Conservation (phyloP, 108 stramenopile species). For the Halocafeteria seosinensis region DNA sequence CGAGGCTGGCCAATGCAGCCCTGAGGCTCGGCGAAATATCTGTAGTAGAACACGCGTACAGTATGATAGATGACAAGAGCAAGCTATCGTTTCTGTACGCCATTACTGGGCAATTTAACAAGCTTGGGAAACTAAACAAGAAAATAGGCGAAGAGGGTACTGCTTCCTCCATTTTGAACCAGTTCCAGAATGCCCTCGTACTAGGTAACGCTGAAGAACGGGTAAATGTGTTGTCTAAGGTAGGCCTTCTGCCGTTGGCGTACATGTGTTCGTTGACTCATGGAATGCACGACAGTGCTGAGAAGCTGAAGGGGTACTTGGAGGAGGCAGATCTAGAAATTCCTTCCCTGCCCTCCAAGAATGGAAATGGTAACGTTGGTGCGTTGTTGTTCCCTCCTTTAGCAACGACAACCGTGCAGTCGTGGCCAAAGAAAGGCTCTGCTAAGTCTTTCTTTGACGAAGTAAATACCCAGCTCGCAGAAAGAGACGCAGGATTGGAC, state of each 20-base stretch:
- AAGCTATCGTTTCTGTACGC: slow-evolving; percentile 88
- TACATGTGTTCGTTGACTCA: slow-evolving; percentile 72
- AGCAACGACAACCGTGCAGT: slow-evolving; percentile 57
- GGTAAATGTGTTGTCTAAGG: slow-evolving; percentile 68
- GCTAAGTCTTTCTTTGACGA: neutral
- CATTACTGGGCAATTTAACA: slow-evolving; percentile 68
- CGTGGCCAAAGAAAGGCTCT: slow-evolving; percentile 73
- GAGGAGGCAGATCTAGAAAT: slow-evolving; percentile 54
- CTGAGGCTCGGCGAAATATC: slow-evolving; percentile 86
- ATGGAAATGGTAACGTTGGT: neutral
- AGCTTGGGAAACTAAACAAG: slow-evolving; percentile 80
- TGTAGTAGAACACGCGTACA: slow-evolving; percentile 94
- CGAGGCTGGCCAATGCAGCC: slow-evolving; percentile 74
- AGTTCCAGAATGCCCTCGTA: slow-evolving; percentile 85
- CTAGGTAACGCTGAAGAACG: slow-evolving; percentile 84
- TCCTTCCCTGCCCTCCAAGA: slow-evolving; percentile 10
- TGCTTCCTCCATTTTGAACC: slow-evolving; percentile 80
- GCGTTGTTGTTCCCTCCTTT: slow-evolving; percentile 83
- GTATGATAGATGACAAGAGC: slow-evolving; percentile 89
- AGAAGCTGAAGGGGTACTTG: slow-evolving; percentile 63
- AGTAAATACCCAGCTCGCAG: neutral
- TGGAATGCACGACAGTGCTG: slow-evolving; percentile 72
- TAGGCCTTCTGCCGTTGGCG: slow-evolving; percentile 76
- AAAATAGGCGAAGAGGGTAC: slow-evolving; percentile 91
- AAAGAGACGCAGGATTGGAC: neutral